phyloP scores from a whole-genome alignment of 1,284 basidiomycete genomes.

The Boletus smithii region DNA sequence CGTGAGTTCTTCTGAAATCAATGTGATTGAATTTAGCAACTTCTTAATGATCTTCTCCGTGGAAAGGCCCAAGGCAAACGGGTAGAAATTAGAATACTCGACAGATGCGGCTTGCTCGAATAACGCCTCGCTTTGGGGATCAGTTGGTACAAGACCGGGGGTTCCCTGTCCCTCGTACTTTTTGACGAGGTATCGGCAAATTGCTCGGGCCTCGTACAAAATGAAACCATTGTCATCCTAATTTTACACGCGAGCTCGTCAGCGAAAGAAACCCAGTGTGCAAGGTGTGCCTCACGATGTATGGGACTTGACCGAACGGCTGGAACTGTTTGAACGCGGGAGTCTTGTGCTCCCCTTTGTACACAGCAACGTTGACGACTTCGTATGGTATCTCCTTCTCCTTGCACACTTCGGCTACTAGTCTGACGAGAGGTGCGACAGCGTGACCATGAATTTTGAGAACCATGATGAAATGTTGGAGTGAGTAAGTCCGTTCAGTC shows the following conservation, averaged over 20 bases:
- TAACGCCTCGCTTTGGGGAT: conserved; percentile 36
- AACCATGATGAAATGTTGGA: conserved; percentile 16
- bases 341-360: conserved; percentile 38
- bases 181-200: conserved; percentile 44
- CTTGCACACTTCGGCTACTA: conserved; percentile 26
- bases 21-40: conserved; percentile 17
- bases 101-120: conserved; percentile 49
- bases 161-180: conserved; percentile 41
- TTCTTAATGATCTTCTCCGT: conserved; percentile 44
- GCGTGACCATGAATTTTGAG: conserved; percentile 25
- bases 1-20: background rate
- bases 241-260: background rate
- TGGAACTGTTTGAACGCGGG: conserved; percentile 39
- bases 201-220: conserved; percentile 50
- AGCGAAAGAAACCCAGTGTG: background rate
- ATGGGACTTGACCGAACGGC: conserved; percentile 52
- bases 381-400: conserved; percentile 41
- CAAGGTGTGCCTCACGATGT: conserved; percentile 34
- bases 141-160: conserved; percentile 29
- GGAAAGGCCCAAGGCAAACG: conserved; percentile 36
- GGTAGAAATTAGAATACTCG: conserved; percentile 27
- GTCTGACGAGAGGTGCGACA: conserved; percentile 22
- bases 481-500: background rate
- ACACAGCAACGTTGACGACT: conserved; percentile 36
- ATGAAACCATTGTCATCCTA: conserved; percentile 43